Evolutionary conservation across 1,284 basidiomycete genomes (phyloP).

Genomic region (Pisolithus thermaeus): DNA sequence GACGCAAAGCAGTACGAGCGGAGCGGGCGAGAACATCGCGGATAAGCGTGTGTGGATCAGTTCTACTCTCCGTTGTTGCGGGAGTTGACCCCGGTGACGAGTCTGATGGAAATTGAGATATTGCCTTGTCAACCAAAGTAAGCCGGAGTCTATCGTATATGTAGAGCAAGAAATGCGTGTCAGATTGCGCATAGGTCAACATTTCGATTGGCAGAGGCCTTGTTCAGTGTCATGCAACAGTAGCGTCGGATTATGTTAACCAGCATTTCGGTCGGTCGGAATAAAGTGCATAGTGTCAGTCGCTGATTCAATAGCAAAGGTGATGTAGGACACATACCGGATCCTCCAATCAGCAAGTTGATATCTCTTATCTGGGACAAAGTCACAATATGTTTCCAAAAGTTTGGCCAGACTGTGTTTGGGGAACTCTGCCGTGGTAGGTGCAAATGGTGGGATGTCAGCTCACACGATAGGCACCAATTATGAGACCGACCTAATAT

Average conservation of each 20-base stretch:
- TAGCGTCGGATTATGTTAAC: not conserved
- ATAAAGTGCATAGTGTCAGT: not conserved
- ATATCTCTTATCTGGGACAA: constrained; percentile 92
- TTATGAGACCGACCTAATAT: constrained; percentile 52
- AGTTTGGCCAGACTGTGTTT: constrained; percentile 80
- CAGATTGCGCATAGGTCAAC: constrained; percentile 89
- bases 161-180: constrained; percentile 92
- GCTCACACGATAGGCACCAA: not conserved
- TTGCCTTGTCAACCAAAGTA: constrained; percentile 67
- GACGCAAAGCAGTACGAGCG: constrained; percentile 64
- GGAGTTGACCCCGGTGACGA: constrained; percentile 13
- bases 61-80: constrained; percentile 8
- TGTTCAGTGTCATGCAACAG: not conserved
- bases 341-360: constrained; percentile 98
- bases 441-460: constrained; percentile 6
- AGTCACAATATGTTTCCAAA: constrained; percentile 87
- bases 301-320: not conserved
- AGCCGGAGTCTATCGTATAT: constrained; percentile 93
- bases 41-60: constrained; percentile 32
- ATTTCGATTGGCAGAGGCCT: constrained; percentile 86
- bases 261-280: not conserved
- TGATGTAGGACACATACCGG: constrained; percentile 37
- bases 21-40: constrained; percentile 63
- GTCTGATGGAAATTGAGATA: constrained; percentile 32
- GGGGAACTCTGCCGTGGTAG: constrained; percentile 56